Conservation (phyloP, 257 asterid species). For the Rauvolfia tetraphylla region DNA sequence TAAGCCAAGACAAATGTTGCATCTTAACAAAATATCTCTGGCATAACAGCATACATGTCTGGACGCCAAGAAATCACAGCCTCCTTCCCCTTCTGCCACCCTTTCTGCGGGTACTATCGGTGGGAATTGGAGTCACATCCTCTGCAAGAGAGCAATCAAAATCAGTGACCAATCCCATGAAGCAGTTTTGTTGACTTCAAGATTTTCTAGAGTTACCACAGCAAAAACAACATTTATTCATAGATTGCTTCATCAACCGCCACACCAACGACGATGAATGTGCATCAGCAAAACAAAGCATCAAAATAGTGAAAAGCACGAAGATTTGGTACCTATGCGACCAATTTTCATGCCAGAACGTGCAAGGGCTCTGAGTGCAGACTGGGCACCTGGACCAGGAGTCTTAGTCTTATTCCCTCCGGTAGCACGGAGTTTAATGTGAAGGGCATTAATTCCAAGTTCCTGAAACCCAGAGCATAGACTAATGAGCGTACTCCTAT, state of each 20-base stretch:
- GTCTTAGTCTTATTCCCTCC: conserved; percentile 96
- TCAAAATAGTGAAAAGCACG: background rate
- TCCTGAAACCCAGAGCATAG: conserved; percentile 38
- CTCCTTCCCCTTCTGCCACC: conserved; percentile 95
- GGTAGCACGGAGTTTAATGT: conserved; percentile 85
- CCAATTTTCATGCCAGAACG: conserved; percentile 98
- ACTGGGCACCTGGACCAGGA: conserved; percentile 95
- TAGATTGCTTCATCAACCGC: background rate
- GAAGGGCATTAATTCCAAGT: conserved; percentile 80
- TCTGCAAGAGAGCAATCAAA: conserved; percentile 37
- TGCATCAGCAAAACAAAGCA: background rate
- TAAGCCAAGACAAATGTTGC: background rate
- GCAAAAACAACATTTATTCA: background rate
- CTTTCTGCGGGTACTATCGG: conserved; percentile 89
- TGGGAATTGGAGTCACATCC: conserved; percentile 92
- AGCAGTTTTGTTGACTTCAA: background rate
- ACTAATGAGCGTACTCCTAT: background rate
- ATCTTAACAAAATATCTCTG: background rate
- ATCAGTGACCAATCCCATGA: background rate
- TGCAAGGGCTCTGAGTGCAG: conserved; percentile 90
- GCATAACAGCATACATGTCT: background rate
- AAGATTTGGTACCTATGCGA: conserved; percentile 56
- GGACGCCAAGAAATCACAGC: conserved; percentile 31
- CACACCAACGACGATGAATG: background rate
- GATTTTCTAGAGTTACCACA: background rate